Percentiles rank a stretch among this genome's conserved stretches.
Conservation (phyloP, 129 eudicot genomes). For the Escallonia rubra region DNA sequence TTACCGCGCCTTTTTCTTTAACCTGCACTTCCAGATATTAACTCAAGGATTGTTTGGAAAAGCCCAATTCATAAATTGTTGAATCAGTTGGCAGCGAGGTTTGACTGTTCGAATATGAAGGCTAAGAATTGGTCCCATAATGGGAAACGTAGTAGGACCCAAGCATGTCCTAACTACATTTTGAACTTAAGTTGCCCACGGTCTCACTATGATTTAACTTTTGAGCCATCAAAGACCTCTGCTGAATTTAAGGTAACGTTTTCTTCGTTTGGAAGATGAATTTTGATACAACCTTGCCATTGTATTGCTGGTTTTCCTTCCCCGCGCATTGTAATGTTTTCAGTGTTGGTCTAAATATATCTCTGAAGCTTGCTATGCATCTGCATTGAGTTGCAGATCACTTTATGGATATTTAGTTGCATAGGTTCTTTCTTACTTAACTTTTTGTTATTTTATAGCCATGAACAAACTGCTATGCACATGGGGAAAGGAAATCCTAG, state of each 20-base stretch:
- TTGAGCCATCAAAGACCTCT: constrained; percentile 62
- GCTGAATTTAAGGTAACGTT: constrained; percentile 75
- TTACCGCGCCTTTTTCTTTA: constrained; percentile 35
- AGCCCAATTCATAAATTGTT: constrained; percentile 82
- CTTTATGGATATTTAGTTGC: too few species aligned
- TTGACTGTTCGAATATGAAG: constrained; percentile 32
- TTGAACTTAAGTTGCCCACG: constrained; percentile 77
- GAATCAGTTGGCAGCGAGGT: constrained; percentile 55
- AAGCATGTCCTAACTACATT: constrained; percentile 47
- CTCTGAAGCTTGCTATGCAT: too few species aligned
- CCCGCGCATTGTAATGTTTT: too few species aligned
- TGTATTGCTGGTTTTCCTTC: too few species aligned
- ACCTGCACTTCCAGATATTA: constrained; percentile 56
- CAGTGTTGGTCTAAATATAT: too few species aligned
- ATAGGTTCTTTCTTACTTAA: too few species aligned
- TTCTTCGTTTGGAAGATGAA: background rate
- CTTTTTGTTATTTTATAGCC: too few species aligned
- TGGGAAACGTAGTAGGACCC: constrained; percentile 54
- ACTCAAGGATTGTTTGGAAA: constrained; percentile 69
- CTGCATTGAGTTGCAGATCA: too few species aligned
- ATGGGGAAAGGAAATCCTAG: too few species aligned
- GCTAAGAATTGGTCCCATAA: constrained; percentile 26
- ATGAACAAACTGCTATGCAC: too few species aligned
- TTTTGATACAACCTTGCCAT: background rate
- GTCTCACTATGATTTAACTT: constrained; percentile 64